phyloP scores from a whole-genome alignment of 1,139 yeast species.

The Scheffersomyces segobiensis region DNA sequence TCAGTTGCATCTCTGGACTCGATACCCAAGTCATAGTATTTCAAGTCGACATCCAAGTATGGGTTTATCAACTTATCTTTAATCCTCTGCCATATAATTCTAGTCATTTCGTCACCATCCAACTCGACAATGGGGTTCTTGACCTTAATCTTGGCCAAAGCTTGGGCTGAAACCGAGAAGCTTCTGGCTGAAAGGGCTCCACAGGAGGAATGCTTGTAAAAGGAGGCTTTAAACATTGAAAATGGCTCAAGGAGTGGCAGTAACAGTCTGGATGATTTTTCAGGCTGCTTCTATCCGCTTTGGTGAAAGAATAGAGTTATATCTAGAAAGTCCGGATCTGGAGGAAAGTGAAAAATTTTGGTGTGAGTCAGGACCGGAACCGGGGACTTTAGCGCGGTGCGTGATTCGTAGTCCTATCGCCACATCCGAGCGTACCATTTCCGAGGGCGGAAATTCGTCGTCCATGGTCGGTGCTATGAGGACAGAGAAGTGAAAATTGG shows the following conservation, averaged over 20 bases:
- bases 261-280: background rate
- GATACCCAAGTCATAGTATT: conserved; percentile 88
- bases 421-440: background rate
- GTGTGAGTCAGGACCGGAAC: background rate
- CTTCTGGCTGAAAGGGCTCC: conserved; percentile 15
- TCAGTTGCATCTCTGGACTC: conserved; percentile 83
- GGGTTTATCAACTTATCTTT: conserved; percentile 82
- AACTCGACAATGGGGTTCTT: conserved; percentile 89
- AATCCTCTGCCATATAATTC: conserved; percentile 88
- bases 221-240: conserved; percentile 9
- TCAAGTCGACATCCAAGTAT: conserved; percentile 81
- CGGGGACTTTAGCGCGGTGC: background rate
- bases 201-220: conserved; percentile 2
- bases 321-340: background rate
- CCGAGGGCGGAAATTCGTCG: background rate
- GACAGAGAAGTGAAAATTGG: background rate
- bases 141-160: conserved; percentile 66
- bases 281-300: background rate
- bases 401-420: background rate
- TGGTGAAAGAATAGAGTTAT: background rate
- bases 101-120: conserved; percentile 97
- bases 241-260: background rate
- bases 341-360: background rate
- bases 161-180: conserved; percentile 20
- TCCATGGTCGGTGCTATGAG: background rate